Conservation (phyloP, 768 basidiomycete species). For the Lactarius indigo region DNA sequence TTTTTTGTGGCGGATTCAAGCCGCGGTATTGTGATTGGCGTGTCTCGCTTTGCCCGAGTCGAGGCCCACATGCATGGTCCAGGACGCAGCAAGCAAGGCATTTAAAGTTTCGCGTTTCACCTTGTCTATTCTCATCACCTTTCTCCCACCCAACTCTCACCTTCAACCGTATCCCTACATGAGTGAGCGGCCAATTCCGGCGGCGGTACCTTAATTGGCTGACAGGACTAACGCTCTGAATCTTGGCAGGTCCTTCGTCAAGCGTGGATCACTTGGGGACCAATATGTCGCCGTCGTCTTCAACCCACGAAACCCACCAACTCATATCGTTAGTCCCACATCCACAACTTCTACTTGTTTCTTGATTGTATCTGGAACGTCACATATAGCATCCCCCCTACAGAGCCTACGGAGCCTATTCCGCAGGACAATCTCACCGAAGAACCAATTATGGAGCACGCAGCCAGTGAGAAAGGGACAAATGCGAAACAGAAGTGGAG, state of each 20-base stretch:
- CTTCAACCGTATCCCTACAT: not conserved
- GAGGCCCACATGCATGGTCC: not conserved
- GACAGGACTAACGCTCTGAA: not conserved
- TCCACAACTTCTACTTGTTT: not conserved
- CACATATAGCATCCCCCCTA: not conserved
- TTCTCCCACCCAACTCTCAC: not conserved
- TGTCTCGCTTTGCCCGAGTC: not conserved
- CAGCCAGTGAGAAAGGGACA: not conserved
- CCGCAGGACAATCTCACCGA: not conserved
- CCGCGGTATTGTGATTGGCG: not conserved
- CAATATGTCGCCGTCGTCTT: not conserved
- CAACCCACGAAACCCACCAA: slow-evolving; percentile 1
- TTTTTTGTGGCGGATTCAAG: no score
- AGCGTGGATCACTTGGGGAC: not conserved
- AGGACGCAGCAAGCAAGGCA: no score
- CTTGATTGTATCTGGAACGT: not conserved
- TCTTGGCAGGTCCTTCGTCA: slow-evolving; percentile 13
- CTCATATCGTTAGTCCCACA: slow-evolving; percentile 7
- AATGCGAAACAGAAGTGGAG: not conserved
- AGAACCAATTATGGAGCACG: not conserved
- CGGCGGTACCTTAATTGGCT: not conserved
- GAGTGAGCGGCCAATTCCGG: slow-evolving; percentile 5
- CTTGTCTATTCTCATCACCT: not conserved
- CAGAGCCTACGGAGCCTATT: no score
- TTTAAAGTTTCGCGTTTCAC: not conserved